Evolutionary conservation across 2,329 filamentous ascomycete genomes (phyloP).

Genomic region (Amesomyces nigricolor): DNA sequence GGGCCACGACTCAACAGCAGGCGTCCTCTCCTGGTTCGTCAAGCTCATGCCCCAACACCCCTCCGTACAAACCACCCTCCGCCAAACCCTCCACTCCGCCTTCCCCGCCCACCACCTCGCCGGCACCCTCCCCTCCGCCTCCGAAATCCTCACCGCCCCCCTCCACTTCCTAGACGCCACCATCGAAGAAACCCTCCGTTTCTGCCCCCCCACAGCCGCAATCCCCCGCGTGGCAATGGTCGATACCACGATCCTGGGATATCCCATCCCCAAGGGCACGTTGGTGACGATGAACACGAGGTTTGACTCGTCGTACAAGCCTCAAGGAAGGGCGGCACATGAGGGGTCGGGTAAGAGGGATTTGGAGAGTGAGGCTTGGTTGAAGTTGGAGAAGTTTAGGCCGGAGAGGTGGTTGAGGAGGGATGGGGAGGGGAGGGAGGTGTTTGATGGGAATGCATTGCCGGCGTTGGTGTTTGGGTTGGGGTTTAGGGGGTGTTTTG

Average conservation of each 20-base stretch:
- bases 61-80: conserved; percentile 12
- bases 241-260: conserved; percentile 37
- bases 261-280: conserved; percentile 13
- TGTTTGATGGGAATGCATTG: conserved; percentile 31
- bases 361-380: conserved; percentile 18
- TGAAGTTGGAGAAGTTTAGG: conserved; percentile 28
- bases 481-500: conserved; percentile 33
- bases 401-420: conserved; percentile 36
- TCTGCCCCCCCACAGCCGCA: conserved; percentile 23
- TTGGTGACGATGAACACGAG: too few relatives aligned
- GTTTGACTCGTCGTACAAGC: too few relatives aligned
- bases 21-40: conserved; percentile 26
- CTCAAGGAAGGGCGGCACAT: too few relatives aligned
- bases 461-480: conserved; percentile 32
- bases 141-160: conserved; percentile 20
- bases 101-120: too few relatives aligned
- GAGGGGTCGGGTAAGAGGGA: conserved; percentile 12
- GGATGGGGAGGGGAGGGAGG: conserved; percentile 25
- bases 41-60: conserved; percentile 20
- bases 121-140: conserved; percentile 5
- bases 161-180: conserved; percentile 37
- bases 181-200: conserved; percentile 36
- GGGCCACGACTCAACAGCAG: conserved; percentile 30
- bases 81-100: conserved; percentile 18
- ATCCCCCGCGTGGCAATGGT: conserved; percentile 27